phyloP scores from a whole-genome alignment of 1,284 basidiomycete genomes.

The Moesziomyces sp. region DNA sequence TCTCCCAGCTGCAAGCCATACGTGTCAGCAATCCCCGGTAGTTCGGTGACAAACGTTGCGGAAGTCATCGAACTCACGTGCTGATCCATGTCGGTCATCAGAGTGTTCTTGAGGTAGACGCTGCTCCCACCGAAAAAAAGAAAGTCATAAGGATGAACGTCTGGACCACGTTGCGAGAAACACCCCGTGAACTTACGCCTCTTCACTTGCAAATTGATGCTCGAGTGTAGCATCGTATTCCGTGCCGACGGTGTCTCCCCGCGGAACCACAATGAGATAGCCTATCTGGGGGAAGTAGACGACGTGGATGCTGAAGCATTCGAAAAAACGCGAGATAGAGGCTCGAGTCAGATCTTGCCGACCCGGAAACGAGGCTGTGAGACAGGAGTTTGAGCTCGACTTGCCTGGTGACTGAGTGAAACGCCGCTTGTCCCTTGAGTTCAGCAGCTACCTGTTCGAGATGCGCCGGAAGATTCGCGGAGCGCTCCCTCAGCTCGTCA shows the following conservation, averaged over 20 bases:
- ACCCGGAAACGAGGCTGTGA: neutral
- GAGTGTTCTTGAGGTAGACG: conserved; percentile 39
- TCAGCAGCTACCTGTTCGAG: conserved; percentile 28
- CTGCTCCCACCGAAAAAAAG: conserved; percentile 4
- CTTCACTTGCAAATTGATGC: conserved; percentile 29
- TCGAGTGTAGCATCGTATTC: conserved; percentile 21
- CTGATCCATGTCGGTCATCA: conserved; percentile 29
- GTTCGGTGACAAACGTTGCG: too few relatives aligned
- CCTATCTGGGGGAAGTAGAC: conserved; percentile 53
- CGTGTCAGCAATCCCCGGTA: too few relatives aligned
- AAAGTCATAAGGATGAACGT: neutral
- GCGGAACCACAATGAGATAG: conserved; percentile 38
- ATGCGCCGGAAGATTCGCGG: conserved; percentile 7
- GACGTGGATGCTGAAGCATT: conserved; percentile 17
- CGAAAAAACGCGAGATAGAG: neutral
- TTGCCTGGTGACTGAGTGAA: conserved; percentile 12
- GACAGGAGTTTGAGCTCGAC: neutral
- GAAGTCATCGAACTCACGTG: conserved; percentile 11
- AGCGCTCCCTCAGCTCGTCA: conserved; percentile 22
- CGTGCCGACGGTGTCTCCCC: conserved; percentile 24
- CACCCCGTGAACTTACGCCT: conserved; percentile 10
- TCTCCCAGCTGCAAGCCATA: conserved; percentile 29
- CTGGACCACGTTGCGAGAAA: neutral
- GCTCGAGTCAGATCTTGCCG: neutral
- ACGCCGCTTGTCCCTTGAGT: conserved; percentile 23